These are phyloP conservation scores for Metschnikowia arizonensis DNA, from an alignment of 805 yeast species.

Conservation along the genomic window DNA sequence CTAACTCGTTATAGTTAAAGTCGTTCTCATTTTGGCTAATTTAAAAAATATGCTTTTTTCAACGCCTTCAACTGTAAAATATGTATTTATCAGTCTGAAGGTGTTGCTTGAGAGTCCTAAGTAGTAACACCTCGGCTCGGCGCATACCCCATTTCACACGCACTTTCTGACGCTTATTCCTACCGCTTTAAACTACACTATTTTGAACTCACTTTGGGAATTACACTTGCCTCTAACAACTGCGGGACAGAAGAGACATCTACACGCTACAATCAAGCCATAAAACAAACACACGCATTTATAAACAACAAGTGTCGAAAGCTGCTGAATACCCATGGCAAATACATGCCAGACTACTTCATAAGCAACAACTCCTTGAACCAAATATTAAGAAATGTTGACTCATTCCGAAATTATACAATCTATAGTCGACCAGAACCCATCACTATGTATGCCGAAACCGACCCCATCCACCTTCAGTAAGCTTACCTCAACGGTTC, in stretches of 20 bases:
- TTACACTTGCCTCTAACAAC: background rate
- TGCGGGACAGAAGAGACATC: too few relatives aligned
- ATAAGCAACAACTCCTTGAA: background rate
- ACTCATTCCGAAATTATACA: constrained; percentile 16
- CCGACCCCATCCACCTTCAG: constrained; percentile 6
- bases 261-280: background rate
- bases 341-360: too few relatives aligned
- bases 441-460: constrained; percentile 10
- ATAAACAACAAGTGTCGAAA: background rate
- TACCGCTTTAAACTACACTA: background rate
- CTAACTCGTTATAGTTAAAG: too few relatives aligned
- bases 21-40: too few relatives aligned
- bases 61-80: too few relatives aligned
- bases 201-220: background rate
- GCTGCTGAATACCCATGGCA: background rate
- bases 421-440: constrained; percentile 13
- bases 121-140: background rate
- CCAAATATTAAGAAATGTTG: background rate
- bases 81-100: too few relatives aligned
- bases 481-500: constrained; percentile 2
- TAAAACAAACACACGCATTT: background rate
- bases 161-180: background rate
- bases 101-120: background rate
- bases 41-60: too few relatives aligned
- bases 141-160: constrained; percentile 1